Percentiles rank a stretch among this genome's conserved stretches.
These are phyloP conservation scores for Rhynchosporium graminicola DNA, from an alignment of 2,329 filamentous ascomycete genomes.

Conservation along the genomic window DNA sequence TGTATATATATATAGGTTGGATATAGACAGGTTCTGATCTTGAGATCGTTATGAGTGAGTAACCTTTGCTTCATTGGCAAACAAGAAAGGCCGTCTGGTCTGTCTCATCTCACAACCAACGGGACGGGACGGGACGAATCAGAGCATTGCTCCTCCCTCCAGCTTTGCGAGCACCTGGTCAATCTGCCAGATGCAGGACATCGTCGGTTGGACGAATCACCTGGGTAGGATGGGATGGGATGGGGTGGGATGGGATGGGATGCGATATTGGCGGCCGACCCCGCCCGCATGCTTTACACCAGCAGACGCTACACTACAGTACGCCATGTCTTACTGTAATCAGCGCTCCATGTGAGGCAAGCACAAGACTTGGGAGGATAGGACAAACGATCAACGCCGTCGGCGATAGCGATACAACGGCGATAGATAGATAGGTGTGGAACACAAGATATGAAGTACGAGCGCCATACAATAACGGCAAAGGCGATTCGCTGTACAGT, in stretches of 20 bases:
- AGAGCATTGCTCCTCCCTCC: not conserved
- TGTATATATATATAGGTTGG: too few species aligned
- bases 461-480: too few species aligned
- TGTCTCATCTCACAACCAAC: not conserved
- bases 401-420: not conserved
- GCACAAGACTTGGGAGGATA: not conserved
- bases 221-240: not conserved
- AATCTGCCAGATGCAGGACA: not conserved
- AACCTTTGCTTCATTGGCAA: not conserved
- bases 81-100: constrained; percentile 13
- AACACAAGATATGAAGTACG: not conserved
- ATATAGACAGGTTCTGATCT: too few species aligned
- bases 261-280: constrained; percentile 5
- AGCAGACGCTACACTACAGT: not conserved
- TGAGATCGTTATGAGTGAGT: too few species aligned
- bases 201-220: not conserved
- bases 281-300: not conserved
- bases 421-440: not conserved
- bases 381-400: not conserved
- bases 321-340: constrained; percentile 7
- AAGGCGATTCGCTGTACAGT: not conserved
- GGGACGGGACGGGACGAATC: not conserved
- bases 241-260: not conserved
- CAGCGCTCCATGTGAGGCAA: constrained; percentile 1
- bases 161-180: not conserved